Percentiles rank a stretch among this genome's conserved stretches.
phyloP scores from a whole-genome alignment of 1,284 basidiomycete species.

The Melampsora larici-populina region DNA sequence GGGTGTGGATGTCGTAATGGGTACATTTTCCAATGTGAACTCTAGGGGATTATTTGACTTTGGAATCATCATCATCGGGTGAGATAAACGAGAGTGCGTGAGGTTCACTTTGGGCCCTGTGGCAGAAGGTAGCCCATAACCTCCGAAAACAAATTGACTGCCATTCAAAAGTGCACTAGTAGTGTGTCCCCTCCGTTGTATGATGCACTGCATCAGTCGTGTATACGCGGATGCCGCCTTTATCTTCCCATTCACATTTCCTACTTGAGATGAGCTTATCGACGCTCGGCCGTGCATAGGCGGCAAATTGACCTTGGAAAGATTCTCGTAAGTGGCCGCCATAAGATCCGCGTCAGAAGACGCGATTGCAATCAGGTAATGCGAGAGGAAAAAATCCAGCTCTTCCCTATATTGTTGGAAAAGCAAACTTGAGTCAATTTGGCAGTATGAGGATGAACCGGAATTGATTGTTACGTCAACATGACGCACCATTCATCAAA shows the following conservation, averaged over 20 bases:
- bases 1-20: constrained; percentile 25
- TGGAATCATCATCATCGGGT: constrained; percentile 22
- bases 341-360: constrained; percentile 20
- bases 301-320: constrained; percentile 1
- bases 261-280: not conserved
- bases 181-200: constrained; percentile 36
- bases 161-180: constrained; percentile 13
- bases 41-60: not conserved
- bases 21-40: constrained; percentile 3
- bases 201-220: not conserved
- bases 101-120: not conserved
- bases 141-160: constrained; percentile 27
- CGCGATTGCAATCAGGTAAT: constrained; percentile 38
- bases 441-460: not conserved
- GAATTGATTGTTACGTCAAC: not conserved
- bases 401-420: constrained; percentile 29
- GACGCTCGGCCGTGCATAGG: not conserved
- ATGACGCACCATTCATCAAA: constrained; percentile 44
- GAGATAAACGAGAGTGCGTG: constrained; percentile 29
- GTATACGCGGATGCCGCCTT: not conserved
- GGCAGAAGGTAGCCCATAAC: constrained; percentile 25
- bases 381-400: constrained; percentile 40
- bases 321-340: not conserved
- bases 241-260: not conserved
- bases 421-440: not conserved